These are phyloP conservation scores for Macrophomina phaseolina DNA, from an alignment of 2,329 filamentous ascomycete species.

Conservation along the genomic window DNA sequence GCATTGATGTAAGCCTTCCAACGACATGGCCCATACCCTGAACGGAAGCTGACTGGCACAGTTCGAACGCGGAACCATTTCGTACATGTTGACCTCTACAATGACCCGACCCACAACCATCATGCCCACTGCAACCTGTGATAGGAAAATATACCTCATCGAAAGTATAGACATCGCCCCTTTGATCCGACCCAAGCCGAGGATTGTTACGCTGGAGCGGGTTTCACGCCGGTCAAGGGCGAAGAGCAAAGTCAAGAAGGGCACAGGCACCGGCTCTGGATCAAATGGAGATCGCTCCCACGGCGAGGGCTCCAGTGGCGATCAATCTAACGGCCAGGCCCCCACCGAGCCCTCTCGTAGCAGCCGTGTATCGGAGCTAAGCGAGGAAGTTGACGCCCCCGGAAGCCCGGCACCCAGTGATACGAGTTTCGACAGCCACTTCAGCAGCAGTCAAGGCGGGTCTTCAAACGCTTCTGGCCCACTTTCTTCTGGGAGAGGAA, in stretches of 20 bases:
- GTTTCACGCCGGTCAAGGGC: constrained; percentile 73
- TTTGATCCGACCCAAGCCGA: constrained; percentile 74
- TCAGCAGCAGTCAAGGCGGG: constrained; percentile 63
- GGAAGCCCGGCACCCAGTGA: constrained; percentile 55
- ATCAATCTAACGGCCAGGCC: constrained; percentile 17
- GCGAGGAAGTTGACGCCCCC: constrained; percentile 42
- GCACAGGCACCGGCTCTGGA: constrained; percentile 4
- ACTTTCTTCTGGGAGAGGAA: constrained; percentile 8
- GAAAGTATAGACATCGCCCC: constrained; percentile 85
- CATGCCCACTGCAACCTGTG: constrained; percentile 77
- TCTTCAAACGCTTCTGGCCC: constrained; percentile 24
- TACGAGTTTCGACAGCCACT: constrained; percentile 54
- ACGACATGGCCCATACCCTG: not conserved
- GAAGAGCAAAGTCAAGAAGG: constrained; percentile 45
- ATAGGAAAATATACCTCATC: constrained; percentile 77
- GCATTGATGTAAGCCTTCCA: constrained; percentile 77
- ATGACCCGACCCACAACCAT: constrained; percentile 89
- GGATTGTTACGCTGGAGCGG: constrained; percentile 85
- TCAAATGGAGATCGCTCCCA: constrained; percentile 2
- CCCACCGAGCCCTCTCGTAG: constrained; percentile 33
- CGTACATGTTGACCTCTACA: constrained; percentile 88
- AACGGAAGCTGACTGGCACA: constrained; percentile 49
- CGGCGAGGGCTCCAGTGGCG: constrained; percentile 8
- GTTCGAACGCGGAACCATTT: constrained; percentile 95
- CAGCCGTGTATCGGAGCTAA: constrained; percentile 35